Conservation (phyloP, 768 basidiomycete genomes). For the Cyathus striatus region DNA sequence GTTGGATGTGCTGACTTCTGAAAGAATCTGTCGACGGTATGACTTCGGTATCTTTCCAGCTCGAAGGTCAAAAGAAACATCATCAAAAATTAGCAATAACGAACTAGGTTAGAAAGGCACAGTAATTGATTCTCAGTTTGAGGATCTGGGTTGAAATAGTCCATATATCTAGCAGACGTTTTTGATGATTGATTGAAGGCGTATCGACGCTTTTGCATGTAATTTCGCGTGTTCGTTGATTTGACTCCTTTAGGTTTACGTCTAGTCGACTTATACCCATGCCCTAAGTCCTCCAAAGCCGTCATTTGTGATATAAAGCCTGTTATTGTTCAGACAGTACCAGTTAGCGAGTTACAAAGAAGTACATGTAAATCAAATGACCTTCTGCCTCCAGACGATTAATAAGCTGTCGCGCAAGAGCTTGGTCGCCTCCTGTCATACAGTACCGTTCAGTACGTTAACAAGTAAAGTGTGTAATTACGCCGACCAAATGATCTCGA, state of each 20-base stretch:
- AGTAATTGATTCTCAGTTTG: conserved; percentile 57
- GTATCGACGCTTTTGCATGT: conserved; percentile 52
- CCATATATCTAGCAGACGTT: conserved; percentile 41
- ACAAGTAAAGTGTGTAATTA: neutral
- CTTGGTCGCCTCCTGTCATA: conserved; percentile 43
- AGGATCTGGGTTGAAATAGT: conserved; percentile 66
- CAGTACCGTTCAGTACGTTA: conserved; percentile 3
- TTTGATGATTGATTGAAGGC: conserved; percentile 48
- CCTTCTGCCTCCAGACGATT: conserved; percentile 71
- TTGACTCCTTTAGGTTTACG: conserved; percentile 34
- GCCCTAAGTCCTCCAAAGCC: too few species aligned
- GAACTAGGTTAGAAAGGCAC: conserved; percentile 54
- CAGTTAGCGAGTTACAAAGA: too few species aligned
- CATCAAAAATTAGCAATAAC: too few species aligned
- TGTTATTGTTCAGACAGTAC: too few species aligned
- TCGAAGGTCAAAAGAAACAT: too few species aligned
- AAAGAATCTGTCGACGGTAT: too few species aligned
- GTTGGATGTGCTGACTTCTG: too few species aligned
- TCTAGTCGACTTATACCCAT: conserved; percentile 27
- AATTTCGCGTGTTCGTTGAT: conserved; percentile 39
- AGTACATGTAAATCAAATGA: too few species aligned
- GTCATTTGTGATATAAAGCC: too few species aligned
- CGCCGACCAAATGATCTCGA: conserved; percentile 54
- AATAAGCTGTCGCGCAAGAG: conserved; percentile 57
- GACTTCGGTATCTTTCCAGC: too few species aligned